Base-by-base conservation (phyloP, 2,329 filamentous ascomycete genomes). In the Ceratocystis ficicola region DNA sequence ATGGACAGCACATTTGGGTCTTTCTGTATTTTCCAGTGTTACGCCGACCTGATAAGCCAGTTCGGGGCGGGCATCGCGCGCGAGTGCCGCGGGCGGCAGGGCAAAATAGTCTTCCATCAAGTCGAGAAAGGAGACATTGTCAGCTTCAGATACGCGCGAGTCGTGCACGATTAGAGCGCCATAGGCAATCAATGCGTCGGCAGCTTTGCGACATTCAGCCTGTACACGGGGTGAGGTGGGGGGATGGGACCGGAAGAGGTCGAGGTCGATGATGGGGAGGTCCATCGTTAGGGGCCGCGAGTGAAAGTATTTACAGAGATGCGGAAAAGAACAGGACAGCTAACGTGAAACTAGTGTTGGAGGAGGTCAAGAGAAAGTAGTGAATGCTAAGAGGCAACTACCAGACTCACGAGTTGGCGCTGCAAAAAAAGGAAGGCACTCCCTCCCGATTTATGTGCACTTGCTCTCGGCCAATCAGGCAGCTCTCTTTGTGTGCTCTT, bases 51-150 rank as follows among this genome's bases (percentile, higher is more conserved):
- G 83, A 75, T 83, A 85, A 71, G 79, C 78, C 30, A 85, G 75
- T 71, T 81, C 80, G 5, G 83, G 83, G 1, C 81, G 78, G 75
- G 84, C 81, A 69, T 85, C 83, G 44, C 71, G 72, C 62, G 72
- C 73, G 44, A 85, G 76, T 1, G 71, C 72, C 7, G 72, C 76
- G 20, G 75, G 74, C 17, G 82, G 79, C 73, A 85, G 83, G 44
- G 81, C 81, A 71, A 85, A 85, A 76, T 85, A 85, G 75, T 84
- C 81, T 73, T 85, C 83, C n/a, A 85, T 78, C 46, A 85, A 76
- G 72, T 85, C 81, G 66, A 85, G 79, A 70, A 85, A 85, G 65
- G 76, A 74, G 30, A 75, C 74, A 75, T 85, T 85, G 73, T 83
- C 80, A 1, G 74, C 70, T 70, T 82, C 80, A 20, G 80, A 76